phyloP scores from a whole-genome alignment of 1,284 basidiomycete species.

The Anthracocystis setariae region DNA sequence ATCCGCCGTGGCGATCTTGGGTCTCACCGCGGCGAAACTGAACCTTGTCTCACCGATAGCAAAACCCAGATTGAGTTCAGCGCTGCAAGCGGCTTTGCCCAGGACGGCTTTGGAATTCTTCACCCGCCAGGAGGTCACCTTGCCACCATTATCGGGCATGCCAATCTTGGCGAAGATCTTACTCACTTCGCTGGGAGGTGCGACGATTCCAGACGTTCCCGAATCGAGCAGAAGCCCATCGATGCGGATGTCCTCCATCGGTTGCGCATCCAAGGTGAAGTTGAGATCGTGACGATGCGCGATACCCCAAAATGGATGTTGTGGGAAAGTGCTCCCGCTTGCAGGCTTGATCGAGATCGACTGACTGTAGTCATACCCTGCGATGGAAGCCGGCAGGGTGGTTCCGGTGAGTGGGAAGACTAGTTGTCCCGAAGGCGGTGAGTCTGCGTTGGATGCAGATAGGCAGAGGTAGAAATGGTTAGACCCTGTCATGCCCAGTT shows the following conservation, averaged over 20 bases:
- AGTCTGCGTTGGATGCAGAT: neutral
- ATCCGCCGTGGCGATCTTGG: neutral
- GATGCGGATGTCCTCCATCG: constrained; percentile 12
- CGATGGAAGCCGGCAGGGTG: constrained; percentile 1
- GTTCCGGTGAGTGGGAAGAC: constrained; percentile 31
- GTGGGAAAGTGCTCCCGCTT: constrained; percentile 16
- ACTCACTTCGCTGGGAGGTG: constrained; percentile 17
- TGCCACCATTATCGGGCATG: neutral
- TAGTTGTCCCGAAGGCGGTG: constrained; percentile 10
- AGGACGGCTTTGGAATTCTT: neutral
- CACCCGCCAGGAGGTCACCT: neutral
- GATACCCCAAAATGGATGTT: constrained; percentile 31
- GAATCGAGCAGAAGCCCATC: constrained; percentile 33
- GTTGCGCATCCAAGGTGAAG: constrained; percentile 5
- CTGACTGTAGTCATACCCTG: neutral
- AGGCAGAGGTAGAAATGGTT: constrained; percentile 28
- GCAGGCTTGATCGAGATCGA: constrained; percentile 17
- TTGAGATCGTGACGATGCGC: constrained; percentile 24
- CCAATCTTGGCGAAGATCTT: constrained; percentile 19
- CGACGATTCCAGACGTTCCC: constrained; percentile 34
- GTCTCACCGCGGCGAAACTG: constrained; percentile 2
- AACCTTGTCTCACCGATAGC: constrained; percentile 5
- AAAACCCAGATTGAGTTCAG: constrained; percentile 6
- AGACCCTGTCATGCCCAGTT: constrained; percentile 12
- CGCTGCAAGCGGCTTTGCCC: constrained; percentile 2